Base-by-base conservation (phyloP, 2,329 filamentous ascomycete species). In the Podosphaera aphanis region DNA sequence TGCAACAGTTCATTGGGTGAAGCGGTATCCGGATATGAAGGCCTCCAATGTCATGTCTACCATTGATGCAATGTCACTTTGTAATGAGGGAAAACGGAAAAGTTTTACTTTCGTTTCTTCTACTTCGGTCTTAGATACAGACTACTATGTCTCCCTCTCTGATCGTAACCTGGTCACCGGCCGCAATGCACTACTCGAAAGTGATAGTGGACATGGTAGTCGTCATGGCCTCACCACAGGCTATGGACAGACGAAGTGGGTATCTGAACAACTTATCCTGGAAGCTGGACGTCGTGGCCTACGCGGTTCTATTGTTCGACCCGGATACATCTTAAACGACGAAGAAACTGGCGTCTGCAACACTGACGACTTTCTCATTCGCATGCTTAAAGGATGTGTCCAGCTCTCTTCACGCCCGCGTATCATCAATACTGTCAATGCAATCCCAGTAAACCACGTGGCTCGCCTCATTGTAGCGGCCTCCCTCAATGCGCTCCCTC, bases 241-340 rank as follows among this genome's bases (percentile, higher is more conserved):
- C 4, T 94, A 94, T 56, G 86, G 88, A 2, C 86, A 94, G 61
- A 76, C 74, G 52, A 94, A 95, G 64, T 94, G 85, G 85, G 81
- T 67, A 33, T 64, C 66, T 6, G 72, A 77, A 54, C 64, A 73
- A 43, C 68, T 94, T 42, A 73, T 85, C 19, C 72, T 82, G 20
- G 80, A 83, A 59, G 86, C 88, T 21, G 83, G 85, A 43, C 67
- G 66, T 47, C 72, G 83, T 47, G 86, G 88, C 11, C 71, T 94
- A 1, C 66, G 64, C 15, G 86, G 83, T 15, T 71, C 77, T 19
- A 73, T 93, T 37, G 67, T 93, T 43, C 75, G 88, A 11, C 79
- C 88, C 2, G 85, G 88, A 25, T 94, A 94, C 59, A 76, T 94
- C 33, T 69, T 80, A 3, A 88, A 85, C 20, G 76, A 86, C 58